Evolutionary conservation across 225 moss, liverwort and hornwort genomes (phyloP), one percentile per base, ranked within the genome.

Genomic region (Physcomitrellopsis africana): DNA sequence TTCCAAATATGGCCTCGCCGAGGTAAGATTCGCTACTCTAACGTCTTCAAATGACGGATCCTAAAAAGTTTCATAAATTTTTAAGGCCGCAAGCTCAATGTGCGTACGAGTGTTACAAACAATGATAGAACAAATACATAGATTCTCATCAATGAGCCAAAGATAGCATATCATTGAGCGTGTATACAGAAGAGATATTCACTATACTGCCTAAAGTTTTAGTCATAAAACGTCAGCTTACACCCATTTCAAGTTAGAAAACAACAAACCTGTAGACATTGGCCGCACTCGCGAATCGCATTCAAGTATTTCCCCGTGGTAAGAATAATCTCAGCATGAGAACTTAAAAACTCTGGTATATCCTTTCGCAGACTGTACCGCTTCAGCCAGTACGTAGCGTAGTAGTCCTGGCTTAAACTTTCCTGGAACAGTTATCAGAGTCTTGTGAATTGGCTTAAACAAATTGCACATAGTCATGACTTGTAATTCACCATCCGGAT

Each of bases 251-350:
- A 48, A 53, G 53, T 45, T 58, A 18, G 65, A 60, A 60, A 54
- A 20, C 55, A 26, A 62, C 53, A 77, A 16, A 77, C 91, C 87
- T 91, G 89, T 65, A 93, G 44, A 61, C 76, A 77, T 49, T 90
- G 79, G 63, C 95, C 95, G 54, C 99, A 99, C 74, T 99, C 95
- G 65, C 99, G 85, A 22, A 95, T 93, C 65, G 95, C 90, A 81
- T 99, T 99, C 55, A 99, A 81, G 72, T 99, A 99, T 80, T 95
- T 99, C 46, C 95, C 99, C 65, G 99, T 89, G 2, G 95, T 99
- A 63, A 99, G 90, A 78, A 99, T 99, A n/a, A 78, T 87, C 76
- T 90, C 89, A 57, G 99, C 92, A 11, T 81, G 90, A 32, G 85
- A 89, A 51, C 82, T 86, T 67, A 99, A 79, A 81, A 99, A 99